Base-by-base conservation (phyloP, 495 filamentous ascomycete species). In the Hypoxylon fragiforme region DNA sequence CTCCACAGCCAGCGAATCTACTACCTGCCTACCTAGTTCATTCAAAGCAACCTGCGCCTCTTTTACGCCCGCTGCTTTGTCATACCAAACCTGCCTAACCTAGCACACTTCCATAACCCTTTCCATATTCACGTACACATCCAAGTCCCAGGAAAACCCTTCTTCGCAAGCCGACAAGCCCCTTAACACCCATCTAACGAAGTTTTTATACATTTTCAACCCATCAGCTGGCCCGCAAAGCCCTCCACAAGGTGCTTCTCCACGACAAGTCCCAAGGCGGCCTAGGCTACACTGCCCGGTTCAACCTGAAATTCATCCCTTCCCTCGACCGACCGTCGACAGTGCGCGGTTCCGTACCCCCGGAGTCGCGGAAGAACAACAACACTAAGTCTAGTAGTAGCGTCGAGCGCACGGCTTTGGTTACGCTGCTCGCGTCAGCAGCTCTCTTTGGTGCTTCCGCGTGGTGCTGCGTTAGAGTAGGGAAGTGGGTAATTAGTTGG, bases 301-400 rank as follows among this genome's bases (percentile, higher is more conserved):
- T 86, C 52, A 79, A 82, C 14, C 85, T 88, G 67, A 83, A 86
- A 63, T 87, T 85, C 63, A 68, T 88, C 5, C 86, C 87, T 12
- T 54, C 56, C 12, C 55, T 64, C 30, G 62, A 54, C n/a, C 51
- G 55, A 21, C 31, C 37, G 26, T 53, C 59, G 34, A 70, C 66
- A 8, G 61, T 50, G 22, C 50, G 57, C 14, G 62, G 51, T 1
- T 6, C 5, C 1, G 15, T 26, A 6, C 54, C 22, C n/a, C n/a
- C n/a, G n/a, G n/a, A n/a, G n/a, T n/a, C n/a, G n/a, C n/a, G n/a
- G n/a, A n/a, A n/a, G n/a, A n/a, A n/a, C n/a, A n/a, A n/a, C n/a
- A n/a, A n/a, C n/a, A n/a, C n/a, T n/a, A n/a, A n/a, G n/a, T n/a
- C n/a, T n/a, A n/a, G n/a, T n/a, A n/a, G 59, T 15, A 46, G 35